Conservation (phyloP, 768 basidiomycete species). For the Cystofilobasidium bisporidii region DNA sequence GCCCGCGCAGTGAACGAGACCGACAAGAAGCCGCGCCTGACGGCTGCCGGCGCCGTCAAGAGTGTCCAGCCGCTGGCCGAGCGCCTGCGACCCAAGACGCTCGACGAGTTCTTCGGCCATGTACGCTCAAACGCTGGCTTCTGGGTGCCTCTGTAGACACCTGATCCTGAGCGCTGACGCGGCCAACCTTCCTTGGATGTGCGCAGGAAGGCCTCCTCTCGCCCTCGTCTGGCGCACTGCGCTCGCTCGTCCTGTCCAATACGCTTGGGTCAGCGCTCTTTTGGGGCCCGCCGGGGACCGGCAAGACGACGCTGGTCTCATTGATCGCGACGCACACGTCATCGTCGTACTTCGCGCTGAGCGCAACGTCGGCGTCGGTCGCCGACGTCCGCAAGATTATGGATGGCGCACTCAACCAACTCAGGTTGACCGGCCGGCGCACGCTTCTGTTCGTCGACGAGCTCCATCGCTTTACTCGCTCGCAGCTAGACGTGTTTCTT, state of each 20-base stretch:
- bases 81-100: conserved; percentile 53
- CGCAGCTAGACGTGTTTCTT: conserved; percentile 69
- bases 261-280: conserved; percentile 36
- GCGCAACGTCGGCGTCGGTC: conserved; percentile 53
- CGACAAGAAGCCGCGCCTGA: conserved; percentile 33
- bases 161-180: conserved; percentile 51
- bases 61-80: conserved; percentile 58
- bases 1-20: conserved; percentile 28
- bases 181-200: not conserved
- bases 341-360: conserved; percentile 63
- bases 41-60: conserved; percentile 28
- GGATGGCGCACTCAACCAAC: conserved; percentile 60
- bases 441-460: conserved; percentile 76
- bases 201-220: not conserved
- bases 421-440: conserved; percentile 59
- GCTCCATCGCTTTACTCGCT: conserved; percentile 67
- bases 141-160: conserved; percentile 45
- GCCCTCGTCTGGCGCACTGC: conserved; percentile 48
- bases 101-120: conserved; percentile 67
- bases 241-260: conserved; percentile 42
- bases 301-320: conserved; percentile 67
- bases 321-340: conserved; percentile 55
- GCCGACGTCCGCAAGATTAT: conserved; percentile 63
- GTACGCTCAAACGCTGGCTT: too few relatives aligned
- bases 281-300: conserved; percentile 57